Percentiles rank a stretch among this genome's conserved stretches.
phyloP scores from a whole-genome alignment of 768 basidiomycete genomes.

The Hygrophorus pudorinus region DNA sequence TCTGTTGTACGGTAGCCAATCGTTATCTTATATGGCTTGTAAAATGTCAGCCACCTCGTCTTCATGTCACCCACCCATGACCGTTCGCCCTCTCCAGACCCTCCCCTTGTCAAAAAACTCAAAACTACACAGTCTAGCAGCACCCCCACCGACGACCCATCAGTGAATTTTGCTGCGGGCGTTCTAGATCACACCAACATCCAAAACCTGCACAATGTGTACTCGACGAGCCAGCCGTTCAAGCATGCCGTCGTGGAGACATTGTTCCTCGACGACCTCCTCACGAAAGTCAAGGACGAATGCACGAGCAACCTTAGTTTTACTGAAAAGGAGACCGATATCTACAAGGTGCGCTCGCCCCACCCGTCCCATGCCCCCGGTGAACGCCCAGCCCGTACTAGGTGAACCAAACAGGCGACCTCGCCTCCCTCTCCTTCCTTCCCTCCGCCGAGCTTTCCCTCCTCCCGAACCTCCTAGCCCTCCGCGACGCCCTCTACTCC shows the following conservation, averaged over 20 bases:
- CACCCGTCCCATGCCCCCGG: not conserved
- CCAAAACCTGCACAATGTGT: conserved; percentile 43
- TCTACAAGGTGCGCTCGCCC: conserved; percentile 68
- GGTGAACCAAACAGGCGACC: conserved; percentile 97
- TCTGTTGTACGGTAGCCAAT: no score
- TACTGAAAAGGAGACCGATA: conserved; percentile 94
- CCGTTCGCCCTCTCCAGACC: conserved; percentile 14
- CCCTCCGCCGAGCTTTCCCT: conserved; percentile 65
- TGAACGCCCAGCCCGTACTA: conserved; percentile 20
- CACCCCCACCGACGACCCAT: conserved; percentile 19
- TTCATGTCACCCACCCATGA: conserved; percentile 22
- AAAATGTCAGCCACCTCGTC: no score
- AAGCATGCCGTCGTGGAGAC: conserved; percentile 74
- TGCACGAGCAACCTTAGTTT: conserved; percentile 72
- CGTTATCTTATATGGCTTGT: no score
- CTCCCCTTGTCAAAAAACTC: conserved; percentile 16
- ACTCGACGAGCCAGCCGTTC: conserved; percentile 58
- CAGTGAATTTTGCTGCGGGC: conserved; percentile 35
- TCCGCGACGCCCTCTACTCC: conserved; percentile 91
- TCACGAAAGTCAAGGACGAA: conserved; percentile 76
- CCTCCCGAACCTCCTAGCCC: conserved; percentile 67
- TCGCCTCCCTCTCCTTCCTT: conserved; percentile 87
- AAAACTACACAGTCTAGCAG: conserved; percentile 20
- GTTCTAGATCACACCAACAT: conserved; percentile 52
- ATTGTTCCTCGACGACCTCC: conserved; percentile 76